These are phyloP conservation scores for Clarireedia hainanense DNA, from an alignment of 2,329 filamentous ascomycete species.

Conservation along the genomic window DNA sequence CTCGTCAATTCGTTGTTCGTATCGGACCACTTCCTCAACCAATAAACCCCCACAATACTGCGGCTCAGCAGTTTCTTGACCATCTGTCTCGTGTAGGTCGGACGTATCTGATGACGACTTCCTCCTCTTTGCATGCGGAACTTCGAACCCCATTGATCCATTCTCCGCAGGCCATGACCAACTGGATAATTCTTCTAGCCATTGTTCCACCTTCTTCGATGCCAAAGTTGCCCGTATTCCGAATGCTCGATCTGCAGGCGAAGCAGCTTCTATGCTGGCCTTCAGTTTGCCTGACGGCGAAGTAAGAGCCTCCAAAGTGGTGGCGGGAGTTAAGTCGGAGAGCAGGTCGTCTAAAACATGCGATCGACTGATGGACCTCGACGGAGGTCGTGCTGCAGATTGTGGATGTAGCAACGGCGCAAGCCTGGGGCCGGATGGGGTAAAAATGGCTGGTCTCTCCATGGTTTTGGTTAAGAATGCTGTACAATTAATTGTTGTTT, in stretches of 20 bases:
- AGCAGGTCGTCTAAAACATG: conserved; percentile 48
- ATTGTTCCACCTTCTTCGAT: conserved; percentile 63
- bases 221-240: conserved; percentile 62
- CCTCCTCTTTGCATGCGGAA: conserved; percentile 36
- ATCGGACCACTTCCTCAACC: conserved; percentile 52
- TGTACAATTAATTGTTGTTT: conserved; percentile 14
- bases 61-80: conserved; percentile 12
- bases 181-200: conserved; percentile 61
- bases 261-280: conserved; percentile 54
- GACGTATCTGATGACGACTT: conserved; percentile 29
- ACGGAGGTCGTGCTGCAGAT: conserved; percentile 18
- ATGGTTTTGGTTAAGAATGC: conserved; percentile 14
- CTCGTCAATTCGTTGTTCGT: conserved; percentile 66
- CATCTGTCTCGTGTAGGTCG: conserved; percentile 1
- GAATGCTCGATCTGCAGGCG: conserved; percentile 60
- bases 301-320: conserved; percentile 52
- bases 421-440: conserved; percentile 18
- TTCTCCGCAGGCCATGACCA: conserved; percentile 49
- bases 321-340: conserved; percentile 50
- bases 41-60: conserved; percentile 55
- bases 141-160: conserved; percentile 47
- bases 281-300: conserved; percentile 45
- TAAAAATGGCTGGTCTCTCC: conserved; percentile 18
- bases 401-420: conserved; percentile 16
- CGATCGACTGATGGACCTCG: conserved; percentile 16